Conservation (phyloP, 495 filamentous ascomycete genomes). For the Haplographium delicatum region DNA sequence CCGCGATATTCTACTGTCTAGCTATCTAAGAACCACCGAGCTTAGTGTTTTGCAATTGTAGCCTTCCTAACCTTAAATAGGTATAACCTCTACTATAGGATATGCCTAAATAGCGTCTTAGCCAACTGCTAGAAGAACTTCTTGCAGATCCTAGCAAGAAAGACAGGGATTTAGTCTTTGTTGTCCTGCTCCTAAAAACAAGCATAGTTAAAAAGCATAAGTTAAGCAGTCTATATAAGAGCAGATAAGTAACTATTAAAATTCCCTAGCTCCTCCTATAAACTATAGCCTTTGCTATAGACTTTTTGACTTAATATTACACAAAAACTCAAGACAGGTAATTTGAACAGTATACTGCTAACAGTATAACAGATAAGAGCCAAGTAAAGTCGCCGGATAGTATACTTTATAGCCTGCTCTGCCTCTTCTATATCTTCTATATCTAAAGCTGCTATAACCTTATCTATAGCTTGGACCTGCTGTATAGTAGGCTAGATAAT, state of each 20-base stretch:
- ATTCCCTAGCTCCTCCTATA: conserved; percentile 13
- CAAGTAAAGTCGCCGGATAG: conserved; percentile 12
- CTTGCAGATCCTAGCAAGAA: too few relatives aligned
- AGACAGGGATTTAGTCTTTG: too few relatives aligned
- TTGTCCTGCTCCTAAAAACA: too few relatives aligned
- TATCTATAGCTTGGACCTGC: conserved; percentile 3
- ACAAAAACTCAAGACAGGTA: conserved; percentile 11
- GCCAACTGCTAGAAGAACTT: conserved; percentile 17
- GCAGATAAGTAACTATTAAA: conserved; percentile 15
- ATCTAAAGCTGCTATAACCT: conserved; percentile 4
- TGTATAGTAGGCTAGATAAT: conserved; percentile 4
- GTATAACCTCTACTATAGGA: conserved; percentile 15
- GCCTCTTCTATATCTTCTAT: conserved; percentile 10
- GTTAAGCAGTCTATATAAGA: conserved; percentile 9
- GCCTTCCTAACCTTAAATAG: too few relatives aligned
- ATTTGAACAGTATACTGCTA: conserved; percentile 9
- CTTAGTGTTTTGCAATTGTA: conserved; percentile 15
- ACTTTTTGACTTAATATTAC: conserved; percentile 10
- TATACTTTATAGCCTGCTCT: conserved; percentile 11
- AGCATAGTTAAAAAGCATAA: conserved; percentile 13
- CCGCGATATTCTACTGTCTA: conserved; percentile 10
- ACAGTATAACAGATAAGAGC: conserved; percentile 14
- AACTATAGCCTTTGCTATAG: neutral
- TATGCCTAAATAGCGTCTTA: conserved; percentile 14
- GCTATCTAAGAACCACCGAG: conserved; percentile 12